Evolutionary conservation across 1,284 basidiomycete species (phyloP).

Genomic region (Irpex lacteus): DNA sequence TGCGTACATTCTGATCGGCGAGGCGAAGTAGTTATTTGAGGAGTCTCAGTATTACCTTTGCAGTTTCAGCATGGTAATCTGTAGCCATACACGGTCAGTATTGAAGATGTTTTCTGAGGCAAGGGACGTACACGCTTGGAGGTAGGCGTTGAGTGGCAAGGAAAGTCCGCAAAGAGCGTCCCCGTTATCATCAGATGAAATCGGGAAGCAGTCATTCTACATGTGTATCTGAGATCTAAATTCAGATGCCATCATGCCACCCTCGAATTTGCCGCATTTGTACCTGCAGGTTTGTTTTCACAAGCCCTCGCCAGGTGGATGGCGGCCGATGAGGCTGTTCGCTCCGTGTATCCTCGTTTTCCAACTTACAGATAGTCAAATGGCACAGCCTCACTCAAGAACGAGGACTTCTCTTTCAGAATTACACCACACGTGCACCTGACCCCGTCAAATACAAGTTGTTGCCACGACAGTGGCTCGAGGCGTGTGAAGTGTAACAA

Average conservation of each 20-base stretch:
- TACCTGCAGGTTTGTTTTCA: not conserved
- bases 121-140: not conserved
- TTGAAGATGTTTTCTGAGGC: not conserved
- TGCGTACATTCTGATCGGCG: not conserved
- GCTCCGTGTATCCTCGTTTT: not conserved
- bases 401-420: not conserved
- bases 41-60: not conserved
- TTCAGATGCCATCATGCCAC: constrained; percentile 2
- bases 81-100: not conserved
- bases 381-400: not conserved
- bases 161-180: not conserved
- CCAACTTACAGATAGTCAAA: not conserved
- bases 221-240: constrained; percentile 8
- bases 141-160: not conserved
- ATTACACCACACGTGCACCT: not conserved
- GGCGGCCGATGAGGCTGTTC: not conserved
- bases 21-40: not conserved
- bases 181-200: constrained; percentile 1
- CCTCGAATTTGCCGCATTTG: constrained; percentile 2
- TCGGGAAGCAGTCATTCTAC: constrained; percentile 6
- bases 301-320: not conserved
- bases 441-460: not conserved
- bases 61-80: not conserved
- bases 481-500: not conserved
- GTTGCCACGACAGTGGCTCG: not conserved